phyloP scores from a whole-genome alignment of 805 yeast species.

The Barnettozyma vustinii region DNA sequence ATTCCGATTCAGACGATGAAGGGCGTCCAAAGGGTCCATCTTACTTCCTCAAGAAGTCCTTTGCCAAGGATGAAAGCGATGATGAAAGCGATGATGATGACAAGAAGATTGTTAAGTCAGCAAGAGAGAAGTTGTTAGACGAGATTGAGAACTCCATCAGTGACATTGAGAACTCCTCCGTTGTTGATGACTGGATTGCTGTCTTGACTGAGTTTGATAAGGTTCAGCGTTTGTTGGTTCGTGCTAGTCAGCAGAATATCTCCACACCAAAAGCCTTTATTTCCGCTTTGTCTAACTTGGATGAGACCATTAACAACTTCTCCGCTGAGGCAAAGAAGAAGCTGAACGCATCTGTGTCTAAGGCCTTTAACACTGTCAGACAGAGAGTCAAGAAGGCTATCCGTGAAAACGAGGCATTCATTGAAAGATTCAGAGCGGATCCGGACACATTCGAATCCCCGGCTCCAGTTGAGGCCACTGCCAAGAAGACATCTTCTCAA shows the following conservation, averaged over 20 bases:
- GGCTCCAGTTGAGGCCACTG: conserved; percentile 27
- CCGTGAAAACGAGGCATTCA: conserved; percentile 59
- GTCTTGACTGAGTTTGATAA: conserved; percentile 76
- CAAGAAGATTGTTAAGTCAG: conserved; percentile 84
- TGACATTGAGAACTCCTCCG: conserved; percentile 62
- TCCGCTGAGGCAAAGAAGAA: conserved; percentile 53
- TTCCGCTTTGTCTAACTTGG: conserved; percentile 64
- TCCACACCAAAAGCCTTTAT: conserved; percentile 70
- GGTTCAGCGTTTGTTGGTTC: conserved; percentile 57
- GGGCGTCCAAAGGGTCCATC: conserved; percentile 39
- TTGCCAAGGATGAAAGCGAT: conserved; percentile 33
- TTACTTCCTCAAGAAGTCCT: conserved; percentile 37
- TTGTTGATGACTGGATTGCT: conserved; percentile 72
- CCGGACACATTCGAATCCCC: conserved; percentile 67
- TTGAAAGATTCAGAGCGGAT: conserved; percentile 55
- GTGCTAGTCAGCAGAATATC: conserved; percentile 71
- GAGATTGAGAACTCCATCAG: conserved; percentile 69
- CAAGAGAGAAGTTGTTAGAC: conserved; percentile 87
- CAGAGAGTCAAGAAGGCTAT: conserved; percentile 82
- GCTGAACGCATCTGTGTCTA: conserved; percentile 75
- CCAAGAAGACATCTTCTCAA: conserved; percentile 26
- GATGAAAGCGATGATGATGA: conserved; percentile 59
- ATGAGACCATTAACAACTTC: conserved; percentile 54
- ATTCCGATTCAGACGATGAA: conserved; percentile 39
- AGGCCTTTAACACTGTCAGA: conserved; percentile 79